phyloP scores from a whole-genome alignment of 371 early-diverging fungal species.

The Mortierella sp. region DNA sequence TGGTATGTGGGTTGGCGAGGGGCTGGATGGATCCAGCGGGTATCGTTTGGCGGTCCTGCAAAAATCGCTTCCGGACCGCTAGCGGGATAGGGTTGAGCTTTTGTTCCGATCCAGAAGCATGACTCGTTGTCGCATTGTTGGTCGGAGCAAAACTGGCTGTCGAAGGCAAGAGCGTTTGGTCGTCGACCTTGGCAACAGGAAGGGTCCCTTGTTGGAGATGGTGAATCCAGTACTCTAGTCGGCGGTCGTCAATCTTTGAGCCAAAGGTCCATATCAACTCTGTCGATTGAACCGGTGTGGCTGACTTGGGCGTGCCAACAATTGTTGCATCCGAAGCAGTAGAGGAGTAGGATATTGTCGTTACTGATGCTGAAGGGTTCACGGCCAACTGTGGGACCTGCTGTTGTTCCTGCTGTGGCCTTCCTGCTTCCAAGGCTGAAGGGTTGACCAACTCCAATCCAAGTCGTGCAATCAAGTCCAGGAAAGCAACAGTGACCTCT shows the following conservation, averaged over 20 bases:
- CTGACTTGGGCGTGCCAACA: not conserved
- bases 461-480: constrained; percentile 39
- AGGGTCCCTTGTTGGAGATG: constrained; percentile 24
- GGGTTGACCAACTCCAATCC: constrained; percentile 29
- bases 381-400: not conserved
- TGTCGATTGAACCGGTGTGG: constrained; percentile 11
- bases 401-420: not conserved
- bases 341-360: not conserved
- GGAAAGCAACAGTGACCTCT: constrained; percentile 38
- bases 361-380: not conserved
- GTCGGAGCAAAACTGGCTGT: constrained; percentile 17
- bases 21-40: constrained; percentile 41
- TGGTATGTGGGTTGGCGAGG: constrained; percentile 1
- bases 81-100: constrained; percentile 24
- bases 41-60: constrained; percentile 45
- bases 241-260: constrained; percentile 36
- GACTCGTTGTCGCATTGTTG: not conserved
- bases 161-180: constrained; percentile 27
- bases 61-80: constrained; percentile 25
- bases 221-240: constrained; percentile 37
- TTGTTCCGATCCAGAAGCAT: constrained; percentile 5
- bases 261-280: constrained; percentile 52
- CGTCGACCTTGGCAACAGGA: constrained; percentile 29
- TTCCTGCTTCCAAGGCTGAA: not conserved
- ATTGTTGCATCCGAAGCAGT: constrained; percentile 16